Evolutionary conservation across 345 rosid genomes (phyloP), one percentile per base, ranked within the genome.

Genomic region (Citrus australasica): DNA sequence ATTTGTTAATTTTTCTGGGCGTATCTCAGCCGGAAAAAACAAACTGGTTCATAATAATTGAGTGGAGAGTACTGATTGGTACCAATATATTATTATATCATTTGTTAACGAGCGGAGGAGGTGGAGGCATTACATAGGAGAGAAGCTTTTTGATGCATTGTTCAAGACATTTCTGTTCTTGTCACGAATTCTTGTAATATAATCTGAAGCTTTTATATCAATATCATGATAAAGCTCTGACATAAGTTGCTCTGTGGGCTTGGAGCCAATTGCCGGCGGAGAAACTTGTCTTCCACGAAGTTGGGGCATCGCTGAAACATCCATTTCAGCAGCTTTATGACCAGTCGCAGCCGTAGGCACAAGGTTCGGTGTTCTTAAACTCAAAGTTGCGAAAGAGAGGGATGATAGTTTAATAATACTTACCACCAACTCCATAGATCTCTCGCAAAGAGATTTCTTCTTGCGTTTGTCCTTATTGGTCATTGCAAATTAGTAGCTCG

Each of bases 401-500:
- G n/a, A n/a, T n/a, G n/a, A n/a, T n/a, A n/a, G n/a, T n/a, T n/a
- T n/a, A n/a, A n/a, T n/a, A n/a, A n/a, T n/a, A n/a, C n/a, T n/a
- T n/a, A n/a, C n/a, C n/a, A n/a, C n/a, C 38, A 75, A 56, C 58
- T 71, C 71, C 72, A 76, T 75, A 63, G 84, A 78, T 68, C 71
- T 78, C 82, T 78, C 76, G 38, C 86, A 76, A 1, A 78, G 56
- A 59, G 67, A 71, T 55, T 51, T 67, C 69, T 71, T 78, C 73
- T 71, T 79, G 30, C 59, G 46, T 69, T 32, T 74, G n/a, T 30
- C 24, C 74, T 32, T 73, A 1, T 28, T 63, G 35, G 71, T 11
- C 83, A 83, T 77, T 7, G 38, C 73, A 48, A 46, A 70, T 38
- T 62, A 65, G 48, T 22, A 27, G 60, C 60, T 32, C 28, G 4